Percentiles rank a stretch among this genome's conserved stretches.
These are phyloP conservation scores for Malus hybrid DNA, from an alignment of 331 rosid genomes.

Conservation along the genomic window DNA sequence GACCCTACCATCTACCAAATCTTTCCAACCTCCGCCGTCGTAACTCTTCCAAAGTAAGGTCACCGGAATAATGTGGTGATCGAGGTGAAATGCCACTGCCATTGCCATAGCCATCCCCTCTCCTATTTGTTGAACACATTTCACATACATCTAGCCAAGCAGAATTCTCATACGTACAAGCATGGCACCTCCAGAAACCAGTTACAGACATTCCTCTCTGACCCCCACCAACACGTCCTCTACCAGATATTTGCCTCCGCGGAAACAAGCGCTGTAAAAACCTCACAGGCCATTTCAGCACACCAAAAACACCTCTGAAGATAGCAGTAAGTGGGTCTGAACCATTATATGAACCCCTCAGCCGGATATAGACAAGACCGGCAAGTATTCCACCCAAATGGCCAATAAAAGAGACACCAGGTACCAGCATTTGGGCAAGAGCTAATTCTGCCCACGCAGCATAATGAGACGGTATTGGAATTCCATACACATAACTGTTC, in stretches of 20 bases:
- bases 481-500: slow-evolving; percentile 41
- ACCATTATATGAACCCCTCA: slow-evolving; percentile 44
- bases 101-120: slow-evolving; percentile 1
- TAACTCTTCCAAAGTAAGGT: slow-evolving; percentile 48
- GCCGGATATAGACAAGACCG: slow-evolving; percentile 52
- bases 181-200: slow-evolving; percentile 61
- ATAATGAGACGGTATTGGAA: slow-evolving; percentile 50
- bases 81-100: slow-evolving; percentile 12
- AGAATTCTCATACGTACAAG: slow-evolving; percentile 68
- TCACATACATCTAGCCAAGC: slow-evolving; percentile 51
- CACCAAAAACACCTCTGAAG: slow-evolving; percentile 30
- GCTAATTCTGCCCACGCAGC: slow-evolving; percentile 86
- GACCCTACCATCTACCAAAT: slow-evolving; percentile 26
- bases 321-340: slow-evolving; percentile 34
- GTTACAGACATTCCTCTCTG: slow-evolving; percentile 20
- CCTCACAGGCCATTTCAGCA: slow-evolving; percentile 48
- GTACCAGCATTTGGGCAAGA: slow-evolving; percentile 64
- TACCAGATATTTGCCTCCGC: slow-evolving; percentile 37
- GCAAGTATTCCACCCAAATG: slow-evolving; percentile 88
- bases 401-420: slow-evolving; percentile 77
- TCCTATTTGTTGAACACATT: slow-evolving; percentile 61
- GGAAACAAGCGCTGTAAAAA: slow-evolving; percentile 20
- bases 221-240: slow-evolving; percentile 51
- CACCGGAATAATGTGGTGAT: slow-evolving; percentile 5
- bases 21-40: slow-evolving; percentile 57